Evolutionary conservation across 2,329 filamentous ascomycete species (phyloP), one percentile per base, ranked within the genome.

Genomic region (Diplodia sapinea): DNA sequence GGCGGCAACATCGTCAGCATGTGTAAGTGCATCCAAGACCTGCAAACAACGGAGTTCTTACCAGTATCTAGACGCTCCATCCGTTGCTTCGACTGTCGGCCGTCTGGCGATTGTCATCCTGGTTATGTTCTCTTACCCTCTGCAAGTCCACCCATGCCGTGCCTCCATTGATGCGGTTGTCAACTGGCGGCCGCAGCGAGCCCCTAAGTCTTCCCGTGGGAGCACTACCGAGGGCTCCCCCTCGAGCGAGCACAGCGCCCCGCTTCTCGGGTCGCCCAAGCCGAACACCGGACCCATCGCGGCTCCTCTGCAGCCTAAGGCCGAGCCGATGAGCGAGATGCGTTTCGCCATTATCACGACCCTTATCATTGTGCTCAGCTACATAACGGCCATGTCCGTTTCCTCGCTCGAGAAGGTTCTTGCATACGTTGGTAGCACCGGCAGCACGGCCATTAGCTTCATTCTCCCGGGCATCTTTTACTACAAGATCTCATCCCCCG

Each of bases 401-500:
- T 91, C 89, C 23, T 95, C 91, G 13, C 85, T 99, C 3, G 94
- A 97, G 76, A 90, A 92, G 56, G 94, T 99, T 0, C 85, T 99
- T 0, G 94, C 95, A 0, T 99, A 97, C 73, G 95, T 99, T 12
- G 95, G 95, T 47, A 93, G 91, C 73, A 99, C 95, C 0, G 95
- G 95, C 65, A 94, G 91, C 63, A 99, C 95, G 0, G 93, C 92
- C 69, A 99, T 99, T 74, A 96, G 92, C 70, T 99, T 99, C 77
- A 98, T 99, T 71, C 85, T 99, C 0, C 95, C 95, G 0, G 95
- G 95, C 0, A 81, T 99, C 4, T 99, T 99, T 79, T 99, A 98
- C 80, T 99, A 98, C 82, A 98, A 98, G 80, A 98, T 99, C 69
- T 96, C 93, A 13, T 89, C 92, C 29, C 95, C 95, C 0, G 91